These are phyloP conservation scores for Sarocladium strictum DNA, from an alignment of 2,329 filamentous ascomycete species.

Conservation along the genomic window DNA sequence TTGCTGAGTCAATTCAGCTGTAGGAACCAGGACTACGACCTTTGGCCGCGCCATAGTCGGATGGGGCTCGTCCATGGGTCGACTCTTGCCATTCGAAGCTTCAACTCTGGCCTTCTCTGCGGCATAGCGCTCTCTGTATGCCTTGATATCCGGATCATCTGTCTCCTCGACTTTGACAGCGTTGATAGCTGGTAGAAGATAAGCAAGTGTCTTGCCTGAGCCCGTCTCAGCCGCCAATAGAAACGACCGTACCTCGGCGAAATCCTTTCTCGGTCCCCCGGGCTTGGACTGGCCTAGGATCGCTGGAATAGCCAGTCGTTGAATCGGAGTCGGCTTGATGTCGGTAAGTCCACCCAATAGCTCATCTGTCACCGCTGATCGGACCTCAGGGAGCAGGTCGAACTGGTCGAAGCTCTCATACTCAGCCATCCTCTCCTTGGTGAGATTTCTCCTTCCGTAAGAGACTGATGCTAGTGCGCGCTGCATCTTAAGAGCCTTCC, in stretches of 20 bases:
- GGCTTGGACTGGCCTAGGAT: slow-evolving; percentile 53
- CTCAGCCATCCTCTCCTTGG: slow-evolving; percentile 53
- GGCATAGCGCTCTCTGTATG: slow-evolving; percentile 49
- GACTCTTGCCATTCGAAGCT: slow-evolving; percentile 51
- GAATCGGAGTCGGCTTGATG: slow-evolving; percentile 79
- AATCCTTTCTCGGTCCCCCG: slow-evolving; percentile 20
- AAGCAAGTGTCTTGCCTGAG: slow-evolving; percentile 93
- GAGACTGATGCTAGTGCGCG: slow-evolving; percentile 68
- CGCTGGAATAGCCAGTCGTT: slow-evolving; percentile 80
- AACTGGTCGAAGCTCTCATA: slow-evolving; percentile 80
- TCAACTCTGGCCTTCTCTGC: slow-evolving; percentile 52
- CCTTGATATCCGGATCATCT: slow-evolving; percentile 50
- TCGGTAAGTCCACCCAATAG: slow-evolving; percentile 70
- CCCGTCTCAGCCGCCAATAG: slow-evolving; percentile 93
- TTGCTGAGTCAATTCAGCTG: slow-evolving; percentile 85
- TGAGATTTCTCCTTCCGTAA: slow-evolving; percentile 57
- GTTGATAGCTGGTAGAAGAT: slow-evolving; percentile 78
- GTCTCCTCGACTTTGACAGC: slow-evolving; percentile 74
- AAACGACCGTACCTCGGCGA: slow-evolving; percentile 46
- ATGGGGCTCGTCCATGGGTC: slow-evolving; percentile 62
- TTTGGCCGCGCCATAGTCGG: slow-evolving; percentile 73
- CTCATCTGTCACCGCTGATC: slow-evolving; percentile 65
- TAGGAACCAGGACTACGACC: slow-evolving; percentile 83
- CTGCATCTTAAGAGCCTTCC: slow-evolving; percentile 92
- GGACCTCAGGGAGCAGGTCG: slow-evolving; percentile 63